These are phyloP conservation scores for Suillus discolor DNA, from an alignment of 768 basidiomycete genomes.

Conservation along the genomic window DNA sequence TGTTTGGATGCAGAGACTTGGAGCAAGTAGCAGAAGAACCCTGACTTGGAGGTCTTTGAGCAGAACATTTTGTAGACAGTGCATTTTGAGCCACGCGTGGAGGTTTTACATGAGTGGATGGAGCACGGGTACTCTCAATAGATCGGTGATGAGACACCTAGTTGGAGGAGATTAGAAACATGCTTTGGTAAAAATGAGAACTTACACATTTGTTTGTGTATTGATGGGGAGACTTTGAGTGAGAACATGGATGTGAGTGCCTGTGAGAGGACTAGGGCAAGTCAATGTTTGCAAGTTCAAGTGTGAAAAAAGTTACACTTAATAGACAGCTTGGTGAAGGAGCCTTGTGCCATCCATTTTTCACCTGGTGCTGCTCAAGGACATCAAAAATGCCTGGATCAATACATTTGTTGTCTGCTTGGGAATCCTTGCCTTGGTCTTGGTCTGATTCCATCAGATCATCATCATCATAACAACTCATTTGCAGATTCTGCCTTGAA, in stretches of 20 bases:
- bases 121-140: not conserved
- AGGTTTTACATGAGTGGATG: not conserved
- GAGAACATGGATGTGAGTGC: not conserved
- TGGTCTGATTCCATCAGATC: not conserved
- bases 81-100: not conserved
- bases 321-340: not conserved
- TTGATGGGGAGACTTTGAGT: not conserved
- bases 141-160: not conserved
- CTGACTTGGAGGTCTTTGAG: not conserved
- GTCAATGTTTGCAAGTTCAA: not conserved
- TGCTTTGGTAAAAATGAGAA: not conserved
- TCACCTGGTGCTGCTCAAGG: not conserved
- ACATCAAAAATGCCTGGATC: not conserved
- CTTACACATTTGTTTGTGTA: not conserved
- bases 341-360: not conserved
- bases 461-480: not conserved
- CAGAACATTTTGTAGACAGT: not conserved
- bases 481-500: not conserved
- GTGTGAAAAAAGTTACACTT: not conserved
- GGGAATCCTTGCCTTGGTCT: not conserved
- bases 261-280: not conserved
- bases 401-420: not conserved
- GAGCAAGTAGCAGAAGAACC: not conserved
- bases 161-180: not conserved
- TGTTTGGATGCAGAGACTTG: not conserved